Evolutionary conservation across 306 rosid genomes (phyloP), one percentile per base, ranked within the genome.

Genomic region (barrel medic (Medicago truncatula)): DNA sequence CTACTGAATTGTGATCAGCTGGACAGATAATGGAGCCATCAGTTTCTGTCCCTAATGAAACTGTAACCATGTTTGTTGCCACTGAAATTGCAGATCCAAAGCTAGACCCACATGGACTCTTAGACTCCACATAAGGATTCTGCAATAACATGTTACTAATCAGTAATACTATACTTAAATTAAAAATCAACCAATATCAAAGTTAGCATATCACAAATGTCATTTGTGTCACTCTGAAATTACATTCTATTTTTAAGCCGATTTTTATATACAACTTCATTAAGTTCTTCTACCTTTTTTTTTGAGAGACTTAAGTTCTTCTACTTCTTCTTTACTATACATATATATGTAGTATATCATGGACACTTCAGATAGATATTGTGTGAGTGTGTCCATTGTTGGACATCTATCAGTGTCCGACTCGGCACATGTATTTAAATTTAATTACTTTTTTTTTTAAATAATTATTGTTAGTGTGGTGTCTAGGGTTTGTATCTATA

Each of bases 31-130:
- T 78, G 0, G 93, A 89, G 36, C 90, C 90, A 59, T 85, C 75
- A 0, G 96, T 90, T 76, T 90, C 93, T 5, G 93, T 89, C 23
- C 92, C 96, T n/a, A 88, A 39, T 4, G 96, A 80, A 71, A 87
- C 83, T 28, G 92, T 47, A 38, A 67, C 93, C 92, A 92, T 65
- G 70, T 90, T 88, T 11, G 92, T 78, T 2, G 93, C 96, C 57
- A 86, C 92, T 5, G 93, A 81, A 47, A 92, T 84, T 4, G 93
- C 89, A 0, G 93, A 46, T 36, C 93, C 96, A 58, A 59, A 84
- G 78, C 97, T 92, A 5, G 96, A 92, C 1, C 92, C 90, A 9
- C 97, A 88, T 43, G 97, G 80, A 44, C 76, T 65, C 15, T 83
- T 73, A 1, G 14, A 39, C 44, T 81, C 58, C 15, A 74, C 85